Conservation (phyloP, 805 yeast species). For the Teunomyces kruisii region DNA sequence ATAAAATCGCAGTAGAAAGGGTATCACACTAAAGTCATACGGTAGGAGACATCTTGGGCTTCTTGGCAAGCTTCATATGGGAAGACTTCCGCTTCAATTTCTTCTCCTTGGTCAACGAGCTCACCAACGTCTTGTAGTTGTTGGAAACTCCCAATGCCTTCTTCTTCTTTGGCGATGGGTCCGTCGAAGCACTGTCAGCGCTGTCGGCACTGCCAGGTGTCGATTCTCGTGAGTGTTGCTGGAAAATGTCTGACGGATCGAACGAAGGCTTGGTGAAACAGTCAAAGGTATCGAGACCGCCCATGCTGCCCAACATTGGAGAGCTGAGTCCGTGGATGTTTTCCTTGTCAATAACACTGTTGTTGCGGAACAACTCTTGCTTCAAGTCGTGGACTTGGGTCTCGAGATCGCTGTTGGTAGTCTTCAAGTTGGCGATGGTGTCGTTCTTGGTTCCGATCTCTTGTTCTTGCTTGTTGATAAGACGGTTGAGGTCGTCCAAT, state of each 20-base stretch:
- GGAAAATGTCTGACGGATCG: conserved; percentile 8
- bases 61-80: conserved; percentile 2
- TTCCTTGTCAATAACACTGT: background rate
- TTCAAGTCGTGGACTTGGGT: background rate
- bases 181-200: background rate
- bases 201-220: background rate
- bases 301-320: background rate
- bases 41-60: background rate
- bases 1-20: background rate
- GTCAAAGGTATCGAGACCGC: conserved; percentile 7
- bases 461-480: conserved; percentile 3
- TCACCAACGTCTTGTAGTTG: conserved; percentile 11
- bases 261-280: background rate
- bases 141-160: conserved; percentile 9
- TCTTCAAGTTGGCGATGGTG: background rate
- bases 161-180: conserved; percentile 4
- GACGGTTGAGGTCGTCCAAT: background rate
- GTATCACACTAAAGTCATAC: background rate
- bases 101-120: conserved; percentile 12
- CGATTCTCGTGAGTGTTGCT: conserved; percentile 1
- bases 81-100: conserved; percentile 7
- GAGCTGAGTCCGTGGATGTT: no score
- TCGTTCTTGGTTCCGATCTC: background rate
- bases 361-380: conserved; percentile 2
- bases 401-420: background rate